Percentiles rank a stretch among this genome's conserved stretches.
Evolutionary conservation across 1,284 basidiomycete species (phyloP).

Genomic region (Apiotrichum siamense): DNA sequence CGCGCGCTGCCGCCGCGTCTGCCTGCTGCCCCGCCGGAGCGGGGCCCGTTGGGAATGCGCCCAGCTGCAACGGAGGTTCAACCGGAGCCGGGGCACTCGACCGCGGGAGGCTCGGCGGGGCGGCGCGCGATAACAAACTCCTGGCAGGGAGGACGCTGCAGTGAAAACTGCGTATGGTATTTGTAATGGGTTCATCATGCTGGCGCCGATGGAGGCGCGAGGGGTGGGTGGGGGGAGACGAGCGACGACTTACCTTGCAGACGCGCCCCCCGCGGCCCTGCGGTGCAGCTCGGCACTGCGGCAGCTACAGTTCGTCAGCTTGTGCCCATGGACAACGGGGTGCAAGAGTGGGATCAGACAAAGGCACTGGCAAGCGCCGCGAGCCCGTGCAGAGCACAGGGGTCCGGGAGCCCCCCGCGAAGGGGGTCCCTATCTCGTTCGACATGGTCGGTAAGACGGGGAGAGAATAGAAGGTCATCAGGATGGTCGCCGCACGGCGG

Average conservation of each 20-base stretch:
- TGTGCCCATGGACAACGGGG: neutral
- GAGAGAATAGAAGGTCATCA: constrained; percentile 50
- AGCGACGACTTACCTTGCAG: constrained; percentile 10
- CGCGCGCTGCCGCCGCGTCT: constrained; percentile 13
- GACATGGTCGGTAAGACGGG: constrained; percentile 51
- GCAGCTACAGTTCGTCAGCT: constrained; percentile 7
- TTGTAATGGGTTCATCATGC: constrained; percentile 43
- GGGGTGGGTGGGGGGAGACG: neutral
- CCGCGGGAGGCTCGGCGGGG: constrained; percentile 22
- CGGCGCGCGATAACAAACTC: constrained; percentile 39
- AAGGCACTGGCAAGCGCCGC: constrained; percentile 50
- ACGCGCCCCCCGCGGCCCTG: too few relatives aligned
- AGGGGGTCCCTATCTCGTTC: constrained; percentile 48
- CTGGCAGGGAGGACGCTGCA: constrained; percentile 47
- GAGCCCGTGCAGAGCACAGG: constrained; percentile 35
- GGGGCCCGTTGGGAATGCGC: constrained; percentile 32
- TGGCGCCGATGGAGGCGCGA: neutral
- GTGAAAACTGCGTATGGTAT: constrained; percentile 52
- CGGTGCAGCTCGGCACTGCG: too few relatives aligned
- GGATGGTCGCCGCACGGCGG: constrained; percentile 1
- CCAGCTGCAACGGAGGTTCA: constrained; percentile 43
- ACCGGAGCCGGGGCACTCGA: constrained; percentile 28
- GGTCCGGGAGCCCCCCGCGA: constrained; percentile 45
- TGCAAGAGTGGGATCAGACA: constrained; percentile 40
- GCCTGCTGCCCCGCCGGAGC: constrained; percentile 18